Conservation (phyloP, 306 rosid genomes). For the Pueraria montana region DNA sequence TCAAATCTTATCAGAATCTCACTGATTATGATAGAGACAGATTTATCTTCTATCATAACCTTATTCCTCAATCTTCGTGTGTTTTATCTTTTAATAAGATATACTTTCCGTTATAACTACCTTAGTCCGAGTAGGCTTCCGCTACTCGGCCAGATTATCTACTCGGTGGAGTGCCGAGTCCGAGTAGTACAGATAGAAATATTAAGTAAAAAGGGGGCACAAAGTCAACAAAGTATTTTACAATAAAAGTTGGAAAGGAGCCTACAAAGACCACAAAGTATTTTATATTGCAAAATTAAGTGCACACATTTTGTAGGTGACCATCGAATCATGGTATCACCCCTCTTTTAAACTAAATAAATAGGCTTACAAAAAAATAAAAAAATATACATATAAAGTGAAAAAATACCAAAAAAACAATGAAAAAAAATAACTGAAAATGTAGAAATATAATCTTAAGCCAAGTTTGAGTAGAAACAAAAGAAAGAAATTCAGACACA, state of each 20-base stretch:
- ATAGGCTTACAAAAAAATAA: neutral
- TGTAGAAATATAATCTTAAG: neutral
- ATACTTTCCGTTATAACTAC: too few relatives aligned
- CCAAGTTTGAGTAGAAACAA: neutral
- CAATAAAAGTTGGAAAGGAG: neutral
- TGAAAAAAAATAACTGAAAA: neutral
- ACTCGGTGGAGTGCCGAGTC: too few relatives aligned
- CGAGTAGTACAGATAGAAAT: too few relatives aligned
- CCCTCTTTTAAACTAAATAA: neutral
- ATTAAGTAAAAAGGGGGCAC: too few relatives aligned
- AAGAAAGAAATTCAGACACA: neutral
- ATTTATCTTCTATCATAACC: too few relatives aligned
- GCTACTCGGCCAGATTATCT: too few relatives aligned
- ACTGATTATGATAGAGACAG: too few relatives aligned
- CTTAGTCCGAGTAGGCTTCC: too few relatives aligned
- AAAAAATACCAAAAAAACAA: neutral
- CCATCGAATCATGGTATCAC: neutral
- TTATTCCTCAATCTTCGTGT: too few relatives aligned
- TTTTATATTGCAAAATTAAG: neutral
- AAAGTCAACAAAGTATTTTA: neutral
- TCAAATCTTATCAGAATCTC: too few relatives aligned
- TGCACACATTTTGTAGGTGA: neutral
- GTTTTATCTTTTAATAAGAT: too few relatives aligned
- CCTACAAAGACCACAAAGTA: neutral
- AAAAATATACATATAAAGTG: neutral